These are phyloP conservation scores for Sphaerulina vaccinii DNA, from an alignment of 2,329 filamentous ascomycete genomes.

Conservation along the genomic window DNA sequence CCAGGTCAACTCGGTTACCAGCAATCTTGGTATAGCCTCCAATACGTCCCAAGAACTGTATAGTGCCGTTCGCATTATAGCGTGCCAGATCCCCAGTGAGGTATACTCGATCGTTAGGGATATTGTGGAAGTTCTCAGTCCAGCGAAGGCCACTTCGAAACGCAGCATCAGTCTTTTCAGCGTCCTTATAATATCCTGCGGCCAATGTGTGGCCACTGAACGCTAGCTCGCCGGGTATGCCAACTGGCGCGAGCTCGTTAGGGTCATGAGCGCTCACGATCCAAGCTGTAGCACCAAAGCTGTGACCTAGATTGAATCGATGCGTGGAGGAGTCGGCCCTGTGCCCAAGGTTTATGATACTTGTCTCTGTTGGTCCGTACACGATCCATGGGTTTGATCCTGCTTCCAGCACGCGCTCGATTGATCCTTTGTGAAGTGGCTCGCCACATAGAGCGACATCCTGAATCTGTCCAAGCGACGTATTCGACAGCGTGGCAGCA, in stretches of 20 bases:
- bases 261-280: slow-evolving; percentile 16
- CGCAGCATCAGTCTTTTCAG: slow-evolving; percentile 25
- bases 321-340: neutral
- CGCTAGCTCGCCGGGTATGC: slow-evolving; percentile 43
- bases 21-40: neutral
- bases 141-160: slow-evolving; percentile 30
- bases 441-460: no score
- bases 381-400: neutral
- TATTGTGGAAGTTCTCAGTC: slow-evolving; percentile 19
- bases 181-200: slow-evolving; percentile 43
- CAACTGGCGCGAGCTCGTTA: slow-evolving; percentile 13
- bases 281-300: slow-evolving; percentile 9
- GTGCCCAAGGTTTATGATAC: neutral
- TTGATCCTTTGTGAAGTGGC: neutral
- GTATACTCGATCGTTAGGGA: slow-evolving; percentile 40
- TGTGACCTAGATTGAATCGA: neutral
- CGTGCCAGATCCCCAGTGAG: slow-evolving; percentile 28
- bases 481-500: neutral
- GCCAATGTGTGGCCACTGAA: slow-evolving; percentile 48
- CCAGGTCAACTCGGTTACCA: slow-evolving; percentile 1
- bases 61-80: slow-evolving; percentile 35
- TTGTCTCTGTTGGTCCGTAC: neutral
- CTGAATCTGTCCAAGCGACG: neutral
- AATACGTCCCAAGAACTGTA: neutral
- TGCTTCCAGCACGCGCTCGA: neutral